Base-by-base conservation (phyloP, 2,329 filamentous ascomycete genomes). In the Onygena corvina region DNA sequence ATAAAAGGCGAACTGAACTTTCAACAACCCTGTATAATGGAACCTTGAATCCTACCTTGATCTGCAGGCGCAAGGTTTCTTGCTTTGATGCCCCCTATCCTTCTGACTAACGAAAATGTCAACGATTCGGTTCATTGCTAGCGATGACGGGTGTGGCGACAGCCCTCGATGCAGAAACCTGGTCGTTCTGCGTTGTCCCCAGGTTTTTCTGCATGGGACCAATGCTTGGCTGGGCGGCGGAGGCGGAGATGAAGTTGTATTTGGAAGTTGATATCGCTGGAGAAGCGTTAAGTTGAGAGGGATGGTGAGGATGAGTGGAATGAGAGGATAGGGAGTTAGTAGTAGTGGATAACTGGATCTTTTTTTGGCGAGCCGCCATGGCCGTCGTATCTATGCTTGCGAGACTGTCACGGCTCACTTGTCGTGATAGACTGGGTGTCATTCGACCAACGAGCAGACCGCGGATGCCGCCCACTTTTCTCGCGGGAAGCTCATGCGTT, bases 401-500 rank as follows among this genome's bases (percentile, higher is more conserved):
- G 30, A 53, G 44, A 51, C 68, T 71, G 33, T 70, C 68, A 49
- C 63, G 58, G 51, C 69, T 71, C 4, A 58, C 61, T 21, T 65
- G 63, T 16, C 68, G 61, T 14, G 67, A 67, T 14, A 66, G 35
- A 29, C 29, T 50, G 4, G 67, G 64, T 1, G 63, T 67, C 40
- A 64, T 47, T n/a, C 60, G 57, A 20, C 65, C 66, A 21, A 45
- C 44, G 33, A 67, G 50, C 25, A 77, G 60, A 0, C 71, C 75
- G 42, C 70, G 67, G 21, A 77, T 66, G 29, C 53, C 76, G 20
- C 75, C 75, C 23, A 69, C 71, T 57, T 77, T 78, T 20, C 76
- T 60, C 0, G 67, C 69, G 12, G 78, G 77, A 12, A 81, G 63
- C 49, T 81, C 77, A 18, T 75, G 72, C 38, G 77, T 82, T 0